phyloP scores from a whole-genome alignment of 2,329 filamentous ascomycete species.

The Claviceps arundinis region DNA sequence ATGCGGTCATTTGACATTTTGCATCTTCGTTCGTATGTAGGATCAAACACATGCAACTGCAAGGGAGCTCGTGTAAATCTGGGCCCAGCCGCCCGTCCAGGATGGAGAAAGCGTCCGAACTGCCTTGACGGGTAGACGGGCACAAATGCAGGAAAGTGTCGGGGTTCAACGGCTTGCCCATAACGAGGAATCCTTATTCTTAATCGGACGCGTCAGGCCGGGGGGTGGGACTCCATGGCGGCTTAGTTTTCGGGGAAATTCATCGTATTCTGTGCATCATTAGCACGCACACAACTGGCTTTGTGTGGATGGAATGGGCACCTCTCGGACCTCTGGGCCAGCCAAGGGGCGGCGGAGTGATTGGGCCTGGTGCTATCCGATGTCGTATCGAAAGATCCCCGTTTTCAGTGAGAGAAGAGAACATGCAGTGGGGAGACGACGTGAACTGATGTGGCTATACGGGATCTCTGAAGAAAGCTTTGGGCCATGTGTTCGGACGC shows the following conservation, averaged over 20 bases:
- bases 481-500: not conserved
- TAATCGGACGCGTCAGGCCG: no score
- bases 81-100: not conserved
- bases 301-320: not conserved
- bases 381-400: not conserved
- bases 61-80: not conserved
- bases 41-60: not conserved
- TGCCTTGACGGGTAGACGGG: not conserved
- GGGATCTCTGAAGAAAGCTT: not conserved
- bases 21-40: no score
- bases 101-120: not conserved
- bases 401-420: not conserved
- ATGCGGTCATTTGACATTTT: no score
- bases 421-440: not conserved
- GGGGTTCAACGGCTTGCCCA: no score
- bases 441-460: not conserved
- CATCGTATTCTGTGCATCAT: conserved; percentile 3
- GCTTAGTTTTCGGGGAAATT: not conserved
- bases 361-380: no score
- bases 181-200: no score
- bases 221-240: not conserved
- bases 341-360: not conserved
- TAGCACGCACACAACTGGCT: not conserved
- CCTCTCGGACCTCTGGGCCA: not conserved
- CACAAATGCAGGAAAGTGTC: not conserved